Evolutionary conservation across 805 yeast species (phyloP).

Genomic region (Naumovozyma baii): DNA sequence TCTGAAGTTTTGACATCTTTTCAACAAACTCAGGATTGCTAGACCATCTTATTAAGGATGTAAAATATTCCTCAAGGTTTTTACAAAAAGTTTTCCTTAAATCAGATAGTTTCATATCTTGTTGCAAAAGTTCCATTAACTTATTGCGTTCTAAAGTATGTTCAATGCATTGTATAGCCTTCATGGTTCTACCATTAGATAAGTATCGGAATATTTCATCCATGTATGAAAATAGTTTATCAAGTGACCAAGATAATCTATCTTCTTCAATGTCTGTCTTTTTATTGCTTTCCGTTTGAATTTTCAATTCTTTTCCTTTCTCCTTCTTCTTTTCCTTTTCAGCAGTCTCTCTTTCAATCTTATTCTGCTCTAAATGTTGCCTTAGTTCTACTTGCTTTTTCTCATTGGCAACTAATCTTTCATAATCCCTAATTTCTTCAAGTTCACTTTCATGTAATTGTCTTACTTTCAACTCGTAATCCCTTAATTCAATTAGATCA

Average conservation of each 20-base stretch:
- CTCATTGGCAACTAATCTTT: conserved; percentile 13
- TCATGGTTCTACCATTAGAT: conserved; percentile 1
- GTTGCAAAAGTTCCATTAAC: conserved; percentile 5
- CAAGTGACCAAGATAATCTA: conserved; percentile 10
- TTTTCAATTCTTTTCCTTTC: conserved; percentile 4
- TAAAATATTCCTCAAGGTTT: conserved; percentile 9
- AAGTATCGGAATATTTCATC: conserved; percentile 13
- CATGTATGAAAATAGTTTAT: conserved; percentile 14
- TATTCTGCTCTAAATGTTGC: conserved; percentile 16
- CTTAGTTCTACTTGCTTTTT: conserved; percentile 19
- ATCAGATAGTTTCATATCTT: conserved; percentile 6
- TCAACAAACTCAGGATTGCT: conserved; percentile 10
- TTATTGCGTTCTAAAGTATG: conserved; percentile 7
- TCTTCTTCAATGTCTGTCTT: conserved; percentile 3
- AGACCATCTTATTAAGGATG: conserved; percentile 9
- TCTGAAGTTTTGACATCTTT: conserved; percentile 6
- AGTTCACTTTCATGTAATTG: conserved; percentile 9
- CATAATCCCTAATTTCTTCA: conserved; percentile 15
- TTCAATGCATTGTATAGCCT: conserved; percentile 9
- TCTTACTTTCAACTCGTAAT: conserved; percentile 11
- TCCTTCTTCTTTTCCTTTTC: conserved; percentile 5
- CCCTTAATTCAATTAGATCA: conserved; percentile 44
- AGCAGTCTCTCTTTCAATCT: conserved; percentile 6
- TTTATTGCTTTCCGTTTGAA: conserved; percentile 5
- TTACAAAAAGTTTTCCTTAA: conserved; percentile 6